These are phyloP conservation scores for Helenozyma rhizophorensis DNA, from an alignment of 805 yeast genomes.

Conservation along the genomic window DNA sequence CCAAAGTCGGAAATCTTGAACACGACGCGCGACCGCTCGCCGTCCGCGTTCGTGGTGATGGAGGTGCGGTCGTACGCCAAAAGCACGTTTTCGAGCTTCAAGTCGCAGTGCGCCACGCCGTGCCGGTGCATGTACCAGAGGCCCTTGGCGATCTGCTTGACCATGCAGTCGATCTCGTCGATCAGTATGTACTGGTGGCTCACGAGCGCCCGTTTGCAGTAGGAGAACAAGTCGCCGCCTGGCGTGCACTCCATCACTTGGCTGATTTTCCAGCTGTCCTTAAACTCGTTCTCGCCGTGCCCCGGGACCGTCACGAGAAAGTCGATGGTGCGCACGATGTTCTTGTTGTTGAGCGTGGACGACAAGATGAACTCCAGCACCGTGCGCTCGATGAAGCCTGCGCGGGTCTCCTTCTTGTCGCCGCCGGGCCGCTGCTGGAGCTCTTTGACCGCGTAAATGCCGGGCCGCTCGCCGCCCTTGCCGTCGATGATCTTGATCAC, in stretches of 20 bases:
- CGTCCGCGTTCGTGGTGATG: slow-evolving; percentile 14
- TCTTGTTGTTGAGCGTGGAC: slow-evolving; percentile 67
- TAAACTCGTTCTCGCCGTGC: neutral
- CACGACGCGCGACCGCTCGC: slow-evolving; percentile 11
- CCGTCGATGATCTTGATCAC: slow-evolving; percentile 38
- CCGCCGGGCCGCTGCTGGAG: slow-evolving; percentile 18
- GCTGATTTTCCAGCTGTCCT: slow-evolving; percentile 16
- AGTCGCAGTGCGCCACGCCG: slow-evolving; percentile 92
- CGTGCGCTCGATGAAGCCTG: slow-evolving; percentile 62
- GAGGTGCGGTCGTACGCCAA: slow-evolving; percentile 55
- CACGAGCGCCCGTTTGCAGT: slow-evolving; percentile 16
- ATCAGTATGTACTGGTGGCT: slow-evolving; percentile 17
- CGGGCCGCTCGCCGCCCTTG: slow-evolving; percentile 4
- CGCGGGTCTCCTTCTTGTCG: slow-evolving; percentile 20
- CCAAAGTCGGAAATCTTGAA: slow-evolving; percentile 69
- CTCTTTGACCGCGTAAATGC: slow-evolving; percentile 33
- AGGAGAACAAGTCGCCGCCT: slow-evolving; percentile 35
- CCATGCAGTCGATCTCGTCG: slow-evolving; percentile 80
- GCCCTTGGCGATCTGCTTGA: slow-evolving; percentile 82
- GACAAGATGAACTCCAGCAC: slow-evolving; percentile 91
- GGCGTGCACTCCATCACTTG: slow-evolving; percentile 38
- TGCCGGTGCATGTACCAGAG: slow-evolving; percentile 80
- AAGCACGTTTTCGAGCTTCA: slow-evolving; percentile 83
- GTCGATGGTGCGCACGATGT: slow-evolving; percentile 74
- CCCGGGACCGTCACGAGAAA: slow-evolving; percentile 46